Evolutionary conservation across 2,329 filamentous ascomycete species (phyloP), one percentile per base, ranked within the genome.

Genomic region (Microcera coccophila): DNA sequence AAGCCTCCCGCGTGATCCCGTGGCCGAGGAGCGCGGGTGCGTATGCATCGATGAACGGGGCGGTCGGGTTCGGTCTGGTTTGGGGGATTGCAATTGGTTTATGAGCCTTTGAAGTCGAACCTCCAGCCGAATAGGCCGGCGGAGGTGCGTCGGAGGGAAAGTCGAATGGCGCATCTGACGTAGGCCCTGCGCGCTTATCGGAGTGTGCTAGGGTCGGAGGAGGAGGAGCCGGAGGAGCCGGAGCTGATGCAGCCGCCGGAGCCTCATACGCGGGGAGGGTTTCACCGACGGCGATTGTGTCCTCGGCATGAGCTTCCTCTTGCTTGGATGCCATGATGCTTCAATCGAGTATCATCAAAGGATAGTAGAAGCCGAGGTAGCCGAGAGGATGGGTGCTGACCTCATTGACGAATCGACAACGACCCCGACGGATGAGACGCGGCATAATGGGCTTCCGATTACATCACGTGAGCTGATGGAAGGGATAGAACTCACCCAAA

Each of bases 1-100:
- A 69, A 0, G 62, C 58, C n/a, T 59, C 52, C 5, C 58, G 43
- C 0, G 65, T 60, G 43, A 69, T 63, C 31, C 65, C 72, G 26
- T 63, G 60, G 14, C 55, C 47, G 0, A 73, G 63, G 0, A 75
- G 63, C 3, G 57, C 38, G 0, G 64, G 63, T 0, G 68, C 41
- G 42, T 68, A 74, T 1, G 67, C 68, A 1, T 51, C 22, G 2
- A 73, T 54, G 44, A 74, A 69, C 0, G 68, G 64, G 0, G 70
- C 57, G 1, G 64, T 59, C 4, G 61, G 48, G 4, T 59, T 58
- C 0, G 70, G 56, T 2, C 42, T 49, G 18, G 59, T 45, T 44
- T 74, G 71, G 0, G 69, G 70, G 19, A 71, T 66, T n/a, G 63
- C 68, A 33, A 73, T 64, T 10, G 63, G 66, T 7, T 53, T 57